These are phyloP conservation scores for Penicillium pancosmium DNA, from an alignment of 495 filamentous ascomycete genomes.

Conservation along the genomic window DNA sequence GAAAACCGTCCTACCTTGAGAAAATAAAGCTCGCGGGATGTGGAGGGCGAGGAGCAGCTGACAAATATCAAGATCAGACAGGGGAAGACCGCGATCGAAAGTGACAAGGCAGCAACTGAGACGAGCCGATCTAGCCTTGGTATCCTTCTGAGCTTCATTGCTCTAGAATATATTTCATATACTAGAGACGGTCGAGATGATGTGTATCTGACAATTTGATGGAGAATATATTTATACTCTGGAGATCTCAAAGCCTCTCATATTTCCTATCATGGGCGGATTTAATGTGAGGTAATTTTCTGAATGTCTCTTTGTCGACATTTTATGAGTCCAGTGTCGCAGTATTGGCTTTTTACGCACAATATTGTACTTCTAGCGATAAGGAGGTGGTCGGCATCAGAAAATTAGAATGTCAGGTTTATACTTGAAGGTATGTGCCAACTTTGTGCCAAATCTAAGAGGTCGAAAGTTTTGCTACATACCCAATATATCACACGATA, in stretches of 20 bases:
- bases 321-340: too few species aligned
- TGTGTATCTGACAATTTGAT: neutral
- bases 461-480: too few species aligned
- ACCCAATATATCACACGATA: too few species aligned
- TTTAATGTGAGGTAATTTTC: neutral
- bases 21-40: constrained; percentile 7
- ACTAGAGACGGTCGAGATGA: neutral
- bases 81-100: constrained; percentile 3
- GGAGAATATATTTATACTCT: neutral
- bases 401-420: too few species aligned
- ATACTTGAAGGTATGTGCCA: too few species aligned
- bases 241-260: too few species aligned
- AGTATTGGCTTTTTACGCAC: too few species aligned
- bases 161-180: neutral
- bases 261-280: too few species aligned
- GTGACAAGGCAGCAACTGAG: constrained; percentile 4
- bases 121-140: neutral
- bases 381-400: too few species aligned
- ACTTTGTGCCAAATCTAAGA: too few species aligned
- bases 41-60: constrained; percentile 9
- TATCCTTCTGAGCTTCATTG: neutral
- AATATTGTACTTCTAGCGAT: too few species aligned
- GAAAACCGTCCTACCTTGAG: constrained; percentile 5
- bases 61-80: constrained; percentile 10
- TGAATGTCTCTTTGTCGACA: neutral